Conservation (phyloP, 305 asterid species). For the Fraxinus platypoda region DNA sequence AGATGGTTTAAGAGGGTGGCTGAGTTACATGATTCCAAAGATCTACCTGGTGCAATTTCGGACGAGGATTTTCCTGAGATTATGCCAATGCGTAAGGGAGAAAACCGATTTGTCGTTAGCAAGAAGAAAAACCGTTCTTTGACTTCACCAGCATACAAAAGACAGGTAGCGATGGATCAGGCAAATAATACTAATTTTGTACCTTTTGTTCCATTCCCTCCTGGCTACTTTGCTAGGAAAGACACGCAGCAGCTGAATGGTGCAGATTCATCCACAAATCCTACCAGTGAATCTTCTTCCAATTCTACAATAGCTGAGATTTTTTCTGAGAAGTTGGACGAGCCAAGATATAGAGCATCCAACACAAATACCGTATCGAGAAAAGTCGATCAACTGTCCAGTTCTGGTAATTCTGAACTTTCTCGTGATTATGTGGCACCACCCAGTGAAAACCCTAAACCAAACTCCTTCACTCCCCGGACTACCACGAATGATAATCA, state of each 20-base stretch:
- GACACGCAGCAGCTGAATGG: conserved; percentile 35
- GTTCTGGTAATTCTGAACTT: conserved; percentile 25
- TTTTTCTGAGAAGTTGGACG: conserved; percentile 22
- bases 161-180: conserved; percentile 69
- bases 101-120: conserved; percentile 65
- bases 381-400: conserved; percentile 13
- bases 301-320: not conserved
- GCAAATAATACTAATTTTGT: conserved; percentile 53
- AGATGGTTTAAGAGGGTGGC: conserved; percentile 72
- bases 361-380: conserved; percentile 11
- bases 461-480: conserved; percentile 20
- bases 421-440: conserved; percentile 19
- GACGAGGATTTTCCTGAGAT: conserved; percentile 77
- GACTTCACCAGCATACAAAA: conserved; percentile 70
- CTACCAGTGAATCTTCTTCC: conserved; percentile 26
- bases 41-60: conserved; percentile 54
- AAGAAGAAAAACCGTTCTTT: conserved; percentile 76
- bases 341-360: conserved; percentile 3
- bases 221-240: conserved; percentile 76
- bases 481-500: conserved; percentile 7
- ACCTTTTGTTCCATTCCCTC: conserved; percentile 95
- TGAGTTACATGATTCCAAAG: conserved; percentile 70
- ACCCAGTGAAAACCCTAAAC: conserved; percentile 19
- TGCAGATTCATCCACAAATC: conserved; percentile 29
- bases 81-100: conserved; percentile 87